phyloP scores from a whole-genome alignment of 2,329 filamentous ascomycete genomes.

The Aspergillus unguis region DNA sequence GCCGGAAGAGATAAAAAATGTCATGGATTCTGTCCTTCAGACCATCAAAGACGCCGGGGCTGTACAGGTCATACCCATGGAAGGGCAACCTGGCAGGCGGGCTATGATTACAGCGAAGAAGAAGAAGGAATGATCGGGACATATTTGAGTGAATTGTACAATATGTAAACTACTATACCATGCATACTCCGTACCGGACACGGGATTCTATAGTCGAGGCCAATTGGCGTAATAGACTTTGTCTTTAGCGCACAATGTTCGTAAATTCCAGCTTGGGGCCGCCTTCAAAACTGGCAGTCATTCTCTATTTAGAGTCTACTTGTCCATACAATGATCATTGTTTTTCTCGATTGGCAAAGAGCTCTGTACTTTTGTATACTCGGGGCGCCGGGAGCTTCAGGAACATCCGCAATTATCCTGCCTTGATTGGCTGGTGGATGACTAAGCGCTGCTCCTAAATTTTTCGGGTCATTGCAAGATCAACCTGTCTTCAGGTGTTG shows the following conservation, averaged over 20 bases:
- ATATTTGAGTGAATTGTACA: not conserved
- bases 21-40: conserved; percentile 54
- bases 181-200: conserved; percentile 14
- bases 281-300: too few species aligned
- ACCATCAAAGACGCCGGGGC: conserved; percentile 44
- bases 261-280: too few species aligned
- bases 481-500: conserved; percentile 13
- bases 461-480: conserved; percentile 23
- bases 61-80: conserved; percentile 40
- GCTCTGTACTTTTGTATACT: not conserved
- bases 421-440: conserved; percentile 34
- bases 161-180: not conserved
- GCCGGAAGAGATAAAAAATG: conserved; percentile 56
- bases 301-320: too few species aligned
- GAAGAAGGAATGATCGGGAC: conserved; percentile 15
- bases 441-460: conserved; percentile 40
- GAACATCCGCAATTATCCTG: conserved; percentile 28
- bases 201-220: too few species aligned
- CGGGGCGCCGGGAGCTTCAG: conserved; percentile 1
- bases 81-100: conserved; percentile 40
- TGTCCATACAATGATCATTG: too few species aligned
- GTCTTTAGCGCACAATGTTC: too few species aligned
- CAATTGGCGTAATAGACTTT: too few species aligned
- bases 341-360: too few species aligned
- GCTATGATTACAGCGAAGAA: conserved; percentile 39